Evolutionary conservation across 805 yeast species (phyloP), one percentile per base, ranked within the genome.

Genomic region (Zygosaccharomyces bailii): DNA sequence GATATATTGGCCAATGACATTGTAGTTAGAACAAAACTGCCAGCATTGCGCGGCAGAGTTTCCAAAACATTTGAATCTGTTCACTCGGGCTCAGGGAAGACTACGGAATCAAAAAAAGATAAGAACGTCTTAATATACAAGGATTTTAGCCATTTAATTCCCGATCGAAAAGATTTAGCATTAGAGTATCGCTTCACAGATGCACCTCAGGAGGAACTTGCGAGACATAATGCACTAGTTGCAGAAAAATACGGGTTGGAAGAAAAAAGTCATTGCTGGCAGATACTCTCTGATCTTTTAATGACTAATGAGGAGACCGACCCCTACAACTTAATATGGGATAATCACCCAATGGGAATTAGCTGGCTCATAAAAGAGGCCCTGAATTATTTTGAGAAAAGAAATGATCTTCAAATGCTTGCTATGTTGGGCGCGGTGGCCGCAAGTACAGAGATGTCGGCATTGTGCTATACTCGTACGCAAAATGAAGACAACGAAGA

Each of bases 371-470:
- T 87, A 0, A 72, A 72, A 19, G 77, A 79, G 47, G 68, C 88
- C 31, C 70, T 90, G 56, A 57, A 61, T 1, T 82, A 82, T 54
- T 88, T 82, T 58, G 93, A 83, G 54, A 65, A 56, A 25, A 57
- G 71, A 33, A 79, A 82, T 1, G 84, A 91, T 56, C 65, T 87
- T 20, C 97, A 91, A 61, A 87, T 91, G 96, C 68, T 90, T 18
- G 96, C 95, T 1, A 85, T 86, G 88, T 64, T 89, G 52, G 78
- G 91, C 3, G 86, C 96, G 64, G 72, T 87, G 4, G 65, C 85
- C 72, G 55, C 74, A 72, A 53, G 49, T 45, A 19, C 41, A 9
- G 33, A 34, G 17, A 18, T 24, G 14, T 10, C 37, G 17, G 46
- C 30, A 10, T 18, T 43, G n/a, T 34, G 40, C 24, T 37, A 30